phyloP scores from a whole-genome alignment of 192 early-diverging fungal genomes.

The Entomortierella beljakovae region DNA sequence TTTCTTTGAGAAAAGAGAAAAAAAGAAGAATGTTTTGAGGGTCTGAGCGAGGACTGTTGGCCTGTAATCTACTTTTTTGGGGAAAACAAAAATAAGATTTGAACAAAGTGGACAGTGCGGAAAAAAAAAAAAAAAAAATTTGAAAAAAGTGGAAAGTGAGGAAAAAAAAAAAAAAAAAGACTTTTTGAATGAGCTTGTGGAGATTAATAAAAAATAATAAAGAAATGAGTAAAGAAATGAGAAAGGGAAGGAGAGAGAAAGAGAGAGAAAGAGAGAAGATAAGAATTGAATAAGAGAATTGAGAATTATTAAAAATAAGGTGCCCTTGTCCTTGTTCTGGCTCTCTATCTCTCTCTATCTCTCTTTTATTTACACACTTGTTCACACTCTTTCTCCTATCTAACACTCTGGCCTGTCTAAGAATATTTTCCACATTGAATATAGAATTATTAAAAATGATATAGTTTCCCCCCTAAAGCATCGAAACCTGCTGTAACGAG shows the following conservation, averaged over 20 bases:
- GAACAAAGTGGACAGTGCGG: not conserved
- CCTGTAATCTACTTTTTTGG: not conserved
- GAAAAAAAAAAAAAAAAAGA: not conserved
- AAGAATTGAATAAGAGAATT: slow-evolving; percentile 5
- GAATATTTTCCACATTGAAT: no score
- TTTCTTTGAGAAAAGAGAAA: not conserved
- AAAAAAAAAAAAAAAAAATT: not conserved
- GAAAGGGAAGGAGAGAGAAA: not conserved
- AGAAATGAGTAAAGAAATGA: not conserved
- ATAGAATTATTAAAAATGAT: no score
- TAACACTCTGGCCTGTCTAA: not conserved
- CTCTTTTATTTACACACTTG: no score
- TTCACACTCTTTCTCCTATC: not conserved
- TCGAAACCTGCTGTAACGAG: no score
- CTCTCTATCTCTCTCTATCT: not conserved
- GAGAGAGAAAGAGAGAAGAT: not conserved
- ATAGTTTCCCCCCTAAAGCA: no score
- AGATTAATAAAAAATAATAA: not conserved
- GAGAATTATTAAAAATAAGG: no score
- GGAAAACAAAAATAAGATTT: not conserved
- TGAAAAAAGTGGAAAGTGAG: not conserved
- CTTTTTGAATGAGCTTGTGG: no score
- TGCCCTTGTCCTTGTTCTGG: not conserved
- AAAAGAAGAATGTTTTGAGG: no score
- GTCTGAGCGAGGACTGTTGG: no score